Conservation (phyloP, 192 early-diverging fungal species). For the Backusella tuberculispora region DNA sequence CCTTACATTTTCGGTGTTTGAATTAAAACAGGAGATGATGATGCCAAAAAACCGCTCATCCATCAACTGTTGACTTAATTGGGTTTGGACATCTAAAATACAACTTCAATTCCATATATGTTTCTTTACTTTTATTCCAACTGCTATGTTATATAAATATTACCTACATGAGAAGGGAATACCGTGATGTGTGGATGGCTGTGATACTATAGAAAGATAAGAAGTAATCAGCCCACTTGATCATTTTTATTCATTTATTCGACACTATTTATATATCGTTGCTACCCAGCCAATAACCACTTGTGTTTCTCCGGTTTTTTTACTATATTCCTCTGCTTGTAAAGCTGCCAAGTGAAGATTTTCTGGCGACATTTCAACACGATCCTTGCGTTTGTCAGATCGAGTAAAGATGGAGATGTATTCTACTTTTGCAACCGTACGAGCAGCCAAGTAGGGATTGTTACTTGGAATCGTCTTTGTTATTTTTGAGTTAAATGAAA, state of each 20-base stretch:
- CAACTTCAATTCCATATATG: not conserved
- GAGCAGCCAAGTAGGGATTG: conserved; percentile 31
- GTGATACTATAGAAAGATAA: conserved; percentile 44
- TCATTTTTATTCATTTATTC: not conserved
- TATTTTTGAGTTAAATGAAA: not conserved
- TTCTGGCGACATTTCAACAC: conserved; percentile 56
- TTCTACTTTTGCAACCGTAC: conserved; percentile 45
- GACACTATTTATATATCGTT: not conserved
- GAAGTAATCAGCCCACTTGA: not conserved
- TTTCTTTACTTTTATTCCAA: not conserved
- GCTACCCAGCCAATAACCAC: conserved; percentile 60
- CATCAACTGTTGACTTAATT: conserved; percentile 54
- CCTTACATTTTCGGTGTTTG: conserved; percentile 43
- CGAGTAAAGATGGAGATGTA: conserved; percentile 49
- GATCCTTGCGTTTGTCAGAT: conserved; percentile 57
- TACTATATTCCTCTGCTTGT: conserved; percentile 43
- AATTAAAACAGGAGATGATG: conserved; percentile 57
- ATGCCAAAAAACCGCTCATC: conserved; percentile 54
- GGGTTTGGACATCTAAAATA: conserved; percentile 48
- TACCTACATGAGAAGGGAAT: conserved; percentile 58
- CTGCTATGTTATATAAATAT: too few relatives aligned
- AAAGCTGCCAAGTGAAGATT: conserved; percentile 52
- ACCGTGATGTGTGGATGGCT: conserved; percentile 61
- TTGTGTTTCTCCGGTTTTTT: conserved; percentile 33
- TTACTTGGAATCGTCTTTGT: conserved; percentile 8